Conservation (phyloP, 2,329 filamentous ascomycete genomes). For the Colletotrichum nymphaeae region DNA sequence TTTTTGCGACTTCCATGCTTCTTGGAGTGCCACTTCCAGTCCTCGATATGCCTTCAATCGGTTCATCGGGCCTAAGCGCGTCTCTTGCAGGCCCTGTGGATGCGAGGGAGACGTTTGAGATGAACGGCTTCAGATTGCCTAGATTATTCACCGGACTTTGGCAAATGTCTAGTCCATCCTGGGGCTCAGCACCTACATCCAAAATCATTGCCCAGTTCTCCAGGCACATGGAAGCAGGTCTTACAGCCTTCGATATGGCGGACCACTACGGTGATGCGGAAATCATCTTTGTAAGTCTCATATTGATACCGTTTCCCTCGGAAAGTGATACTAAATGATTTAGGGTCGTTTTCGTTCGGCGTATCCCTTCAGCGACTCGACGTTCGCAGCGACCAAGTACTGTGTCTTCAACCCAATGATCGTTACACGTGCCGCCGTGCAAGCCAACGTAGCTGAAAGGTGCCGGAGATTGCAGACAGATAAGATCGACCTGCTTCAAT, state of each 20-base stretch:
- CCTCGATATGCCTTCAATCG: neutral
- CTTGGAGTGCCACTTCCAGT: neutral
- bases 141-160: conserved; percentile 46
- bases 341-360: conserved; percentile 47
- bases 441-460: conserved; percentile 45
- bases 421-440: conserved; percentile 43
- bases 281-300: conserved; percentile 38
- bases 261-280: conserved; percentile 45
- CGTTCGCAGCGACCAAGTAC: conserved; percentile 50
- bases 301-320: neutral
- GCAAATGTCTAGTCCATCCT: conserved; percentile 47
- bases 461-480: conserved; percentile 45
- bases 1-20: conserved; percentile 12
- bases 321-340: conserved; percentile 30
- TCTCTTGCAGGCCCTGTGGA: neutral
- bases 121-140: conserved; percentile 40
- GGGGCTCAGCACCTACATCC: conserved; percentile 40
- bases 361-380: conserved; percentile 36
- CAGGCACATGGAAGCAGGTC: conserved; percentile 40
- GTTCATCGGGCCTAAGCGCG: no score
- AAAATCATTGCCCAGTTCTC: conserved; percentile 42
- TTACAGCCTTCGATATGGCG: conserved; percentile 48
- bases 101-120: conserved; percentile 38
- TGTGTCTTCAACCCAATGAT: conserved; percentile 46
- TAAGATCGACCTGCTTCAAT: conserved; percentile 48